Evolutionary conservation across 1,139 yeast genomes (phyloP).

Genomic region (Sugiyamaella pinicola): DNA sequence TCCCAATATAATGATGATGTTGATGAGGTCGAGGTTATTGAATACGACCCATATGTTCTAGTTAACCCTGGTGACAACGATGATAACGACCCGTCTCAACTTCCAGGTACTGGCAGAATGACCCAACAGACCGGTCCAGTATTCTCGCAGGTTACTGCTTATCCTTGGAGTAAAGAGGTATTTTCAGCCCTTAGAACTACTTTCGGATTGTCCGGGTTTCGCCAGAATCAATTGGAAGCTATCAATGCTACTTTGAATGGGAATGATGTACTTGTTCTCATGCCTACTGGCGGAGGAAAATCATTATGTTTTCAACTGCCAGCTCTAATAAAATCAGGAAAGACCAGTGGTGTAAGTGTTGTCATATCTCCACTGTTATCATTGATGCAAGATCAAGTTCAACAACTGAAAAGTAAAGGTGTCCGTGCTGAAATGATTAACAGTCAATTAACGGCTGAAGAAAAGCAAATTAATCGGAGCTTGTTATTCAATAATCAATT

Average conservation of each 20-base stretch:
- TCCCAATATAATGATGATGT: conserved; percentile 13
- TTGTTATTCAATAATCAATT: conserved; percentile 63
- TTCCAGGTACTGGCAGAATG: not conserved
- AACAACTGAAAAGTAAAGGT: conserved; percentile 65
- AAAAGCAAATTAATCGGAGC: conserved; percentile 64
- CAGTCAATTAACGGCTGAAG: conserved; percentile 61
- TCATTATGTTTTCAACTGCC: conserved; percentile 95
- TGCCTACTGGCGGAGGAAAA: conserved; percentile 99
- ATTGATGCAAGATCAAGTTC: conserved; percentile 96
- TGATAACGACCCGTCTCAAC: not conserved
- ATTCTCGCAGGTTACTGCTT: not conserved
- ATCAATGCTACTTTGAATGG: conserved; percentile 79
- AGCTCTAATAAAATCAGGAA: conserved; percentile 75
- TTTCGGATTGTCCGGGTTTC: conserved; percentile 67
- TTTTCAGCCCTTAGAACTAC: conserved; percentile 55
- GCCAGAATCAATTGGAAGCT: conserved; percentile 87
- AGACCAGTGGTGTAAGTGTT: conserved; percentile 78
- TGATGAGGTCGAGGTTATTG: conserved; percentile 12
- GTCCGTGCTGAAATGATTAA: conserved; percentile 88
- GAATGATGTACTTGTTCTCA: conserved; percentile 86
- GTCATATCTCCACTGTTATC: conserved; percentile 95
- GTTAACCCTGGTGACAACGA: not conserved
- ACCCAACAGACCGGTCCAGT: conserved; percentile 1
- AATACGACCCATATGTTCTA: conserved; percentile 10
- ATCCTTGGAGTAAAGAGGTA: conserved; percentile 68